A percentile compares a stretch with the other conserved stretches of the same genome.
Evolutionary conservation across 768 basidiomycete genomes (phyloP).

Genomic region (Inosperma sp.): DNA sequence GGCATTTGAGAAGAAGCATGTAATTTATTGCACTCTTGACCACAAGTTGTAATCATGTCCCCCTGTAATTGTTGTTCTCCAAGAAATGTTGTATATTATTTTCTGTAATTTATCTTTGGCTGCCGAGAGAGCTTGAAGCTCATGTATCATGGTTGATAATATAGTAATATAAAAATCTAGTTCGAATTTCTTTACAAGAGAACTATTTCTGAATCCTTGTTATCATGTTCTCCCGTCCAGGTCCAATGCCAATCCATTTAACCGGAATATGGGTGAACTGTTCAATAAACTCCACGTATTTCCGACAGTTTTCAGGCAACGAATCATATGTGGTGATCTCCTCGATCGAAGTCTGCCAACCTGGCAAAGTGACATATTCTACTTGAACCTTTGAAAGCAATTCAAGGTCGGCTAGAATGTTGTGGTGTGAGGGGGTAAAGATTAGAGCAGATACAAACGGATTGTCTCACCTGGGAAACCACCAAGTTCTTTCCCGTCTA

Average conservation of each 20-base stretch:
- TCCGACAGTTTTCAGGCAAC: conserved; percentile 79
- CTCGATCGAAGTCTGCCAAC: conserved; percentile 83
- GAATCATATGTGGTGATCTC: conserved; percentile 57
- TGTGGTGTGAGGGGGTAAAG: background rate
- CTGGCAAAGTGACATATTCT: conserved; percentile 82
- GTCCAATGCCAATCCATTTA: conserved; percentile 90
- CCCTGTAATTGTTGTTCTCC: too few species aligned
- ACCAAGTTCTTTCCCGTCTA: conserved; percentile 70
- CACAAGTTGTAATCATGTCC: too few species aligned
- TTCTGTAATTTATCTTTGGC: too few species aligned
- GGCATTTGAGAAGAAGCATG: too few species aligned
- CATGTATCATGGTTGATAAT: too few species aligned
- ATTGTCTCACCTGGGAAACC: conserved; percentile 79
- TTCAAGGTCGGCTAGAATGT: conserved; percentile 71
- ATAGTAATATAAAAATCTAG: background rate
- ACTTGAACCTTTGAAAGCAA: conserved; percentile 76
- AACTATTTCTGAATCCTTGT: background rate
- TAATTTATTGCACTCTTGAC: too few species aligned
- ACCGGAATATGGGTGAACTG: conserved; percentile 56
- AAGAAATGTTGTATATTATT: too few species aligned
- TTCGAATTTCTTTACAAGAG: too few species aligned
- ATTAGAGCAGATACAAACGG: background rate
- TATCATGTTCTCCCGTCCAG: conserved; percentile 36
- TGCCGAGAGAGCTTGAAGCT: too few species aligned
- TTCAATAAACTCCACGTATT: conserved; percentile 87